These are phyloP conservation scores for Sporothrix brunneoviolacea DNA, from an alignment of 2,329 filamentous ascomycete genomes.

Conservation along the genomic window DNA sequence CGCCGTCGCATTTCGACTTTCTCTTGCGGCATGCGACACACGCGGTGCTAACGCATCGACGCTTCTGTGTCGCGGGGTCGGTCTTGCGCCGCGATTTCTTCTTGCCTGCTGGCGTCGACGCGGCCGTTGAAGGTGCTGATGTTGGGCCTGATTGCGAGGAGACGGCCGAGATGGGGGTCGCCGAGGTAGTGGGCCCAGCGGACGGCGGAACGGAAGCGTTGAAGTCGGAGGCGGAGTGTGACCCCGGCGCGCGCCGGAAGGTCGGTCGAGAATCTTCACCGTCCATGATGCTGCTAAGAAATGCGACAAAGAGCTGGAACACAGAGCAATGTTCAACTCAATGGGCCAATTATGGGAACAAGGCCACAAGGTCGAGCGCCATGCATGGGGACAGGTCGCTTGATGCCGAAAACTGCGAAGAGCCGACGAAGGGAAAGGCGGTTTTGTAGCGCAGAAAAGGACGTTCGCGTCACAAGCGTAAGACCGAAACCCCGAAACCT, in stretches of 20 bases:
- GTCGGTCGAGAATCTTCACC: background rate
- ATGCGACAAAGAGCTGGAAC: background rate
- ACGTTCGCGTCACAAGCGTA: too few relatives aligned
- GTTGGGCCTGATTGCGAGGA: background rate
- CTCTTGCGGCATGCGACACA: constrained; percentile 73
- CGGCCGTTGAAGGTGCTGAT: background rate
- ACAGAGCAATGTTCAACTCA: background rate
- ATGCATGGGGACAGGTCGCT: background rate
- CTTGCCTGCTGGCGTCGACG: constrained; percentile 23
- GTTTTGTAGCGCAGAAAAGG: too few relatives aligned
- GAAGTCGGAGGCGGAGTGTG: background rate
- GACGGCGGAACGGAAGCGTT: background rate
- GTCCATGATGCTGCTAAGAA: background rate
- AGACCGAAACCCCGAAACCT: too few relatives aligned
- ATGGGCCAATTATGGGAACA: background rate
- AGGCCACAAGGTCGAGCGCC: background rate
- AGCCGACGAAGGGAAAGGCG: too few relatives aligned
- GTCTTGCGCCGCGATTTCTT: constrained; percentile 46
- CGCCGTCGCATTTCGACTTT: constrained; percentile 89
- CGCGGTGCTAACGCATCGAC: constrained; percentile 76
- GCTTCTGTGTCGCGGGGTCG: constrained; percentile 50
- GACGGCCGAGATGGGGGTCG: background rate
- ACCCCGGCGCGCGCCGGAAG: background rate
- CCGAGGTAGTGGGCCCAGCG: background rate
- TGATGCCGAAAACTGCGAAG: background rate